Conservation (phyloP, 2,329 filamentous ascomycete genomes). For the Westerdykella ornata region DNA sequence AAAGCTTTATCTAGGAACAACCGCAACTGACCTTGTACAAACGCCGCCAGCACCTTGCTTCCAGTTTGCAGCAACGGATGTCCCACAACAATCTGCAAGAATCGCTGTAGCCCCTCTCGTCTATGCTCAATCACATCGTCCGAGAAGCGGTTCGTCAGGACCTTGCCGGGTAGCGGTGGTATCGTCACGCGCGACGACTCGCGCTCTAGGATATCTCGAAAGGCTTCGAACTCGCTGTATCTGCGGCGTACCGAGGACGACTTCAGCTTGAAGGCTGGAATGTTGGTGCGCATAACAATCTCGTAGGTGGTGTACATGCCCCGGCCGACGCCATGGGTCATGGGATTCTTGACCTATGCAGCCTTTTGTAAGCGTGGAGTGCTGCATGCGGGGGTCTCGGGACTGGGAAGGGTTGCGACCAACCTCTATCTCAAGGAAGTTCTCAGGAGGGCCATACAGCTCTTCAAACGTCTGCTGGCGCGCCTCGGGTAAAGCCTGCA, state of each 20-base stretch:
- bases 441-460: conserved; percentile 97
- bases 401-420: conserved; percentile 2
- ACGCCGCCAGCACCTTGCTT: conserved; percentile 90
- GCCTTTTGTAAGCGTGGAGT: conserved; percentile 15
- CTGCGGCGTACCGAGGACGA: conserved; percentile 76
- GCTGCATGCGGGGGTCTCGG: conserved; percentile 5
- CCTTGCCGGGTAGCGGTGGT: conserved; percentile 89
- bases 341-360: conserved; percentile 76
- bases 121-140: conserved; percentile 97
- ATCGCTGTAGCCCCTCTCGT: conserved; percentile 84
- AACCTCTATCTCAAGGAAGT: conserved; percentile 97
- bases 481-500: conserved; percentile 60
- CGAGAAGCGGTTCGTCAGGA: conserved; percentile 95
- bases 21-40: conserved; percentile 74
- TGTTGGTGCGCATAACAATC: conserved; percentile 96
- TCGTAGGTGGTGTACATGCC: conserved; percentile 99
- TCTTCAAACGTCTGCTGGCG: conserved; percentile 96
- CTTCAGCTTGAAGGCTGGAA: conserved; percentile 95
- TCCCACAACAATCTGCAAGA: conserved; percentile 94
- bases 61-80: conserved; percentile 95
- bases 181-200: conserved; percentile 93
- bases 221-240: conserved; percentile 98
- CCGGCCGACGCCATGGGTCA: conserved; percentile 88
- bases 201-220: conserved; percentile 94
- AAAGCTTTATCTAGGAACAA: background rate